These are phyloP conservation scores for Trichoderma koningiopsis DNA, from an alignment of 2,329 filamentous ascomycete species.

Conservation along the genomic window DNA sequence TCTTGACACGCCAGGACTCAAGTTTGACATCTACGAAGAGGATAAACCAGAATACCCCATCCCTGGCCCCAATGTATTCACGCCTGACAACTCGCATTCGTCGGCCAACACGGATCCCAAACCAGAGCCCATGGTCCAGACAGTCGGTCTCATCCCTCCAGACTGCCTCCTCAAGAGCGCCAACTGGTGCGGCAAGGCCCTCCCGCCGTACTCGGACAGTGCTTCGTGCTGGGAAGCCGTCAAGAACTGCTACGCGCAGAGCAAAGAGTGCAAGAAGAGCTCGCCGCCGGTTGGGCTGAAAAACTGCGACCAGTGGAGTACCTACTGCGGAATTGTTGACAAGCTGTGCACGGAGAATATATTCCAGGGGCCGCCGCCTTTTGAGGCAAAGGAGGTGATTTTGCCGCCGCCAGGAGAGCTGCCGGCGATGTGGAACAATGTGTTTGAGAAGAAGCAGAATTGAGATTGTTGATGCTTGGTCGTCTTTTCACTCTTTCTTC, in stretches of 20 bases:
- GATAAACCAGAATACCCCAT: slow-evolving; percentile 55
- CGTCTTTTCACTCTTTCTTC: not conserved
- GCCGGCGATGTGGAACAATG: slow-evolving; percentile 37
- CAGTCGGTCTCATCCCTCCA: slow-evolving; percentile 54
- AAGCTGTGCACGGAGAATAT: slow-evolving; percentile 45
- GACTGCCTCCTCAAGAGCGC: slow-evolving; percentile 66
- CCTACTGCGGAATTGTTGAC: slow-evolving; percentile 58
- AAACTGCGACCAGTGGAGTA: slow-evolving; percentile 64
- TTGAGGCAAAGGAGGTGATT: slow-evolving; percentile 41
- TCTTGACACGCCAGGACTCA: slow-evolving; percentile 55
- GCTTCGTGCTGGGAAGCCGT: slow-evolving; percentile 62
- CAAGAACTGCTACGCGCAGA: slow-evolving; percentile 61
- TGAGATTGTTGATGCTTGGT: not conserved
- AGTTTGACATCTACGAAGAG: slow-evolving; percentile 65
- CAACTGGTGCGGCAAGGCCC: slow-evolving; percentile 71
- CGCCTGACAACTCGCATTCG: slow-evolving; percentile 35
- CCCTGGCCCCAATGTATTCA: slow-evolving; percentile 54
- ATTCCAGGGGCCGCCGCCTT: slow-evolving; percentile 52
- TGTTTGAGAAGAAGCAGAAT: slow-evolving; percentile 28
- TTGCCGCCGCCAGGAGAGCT: slow-evolving; percentile 39
- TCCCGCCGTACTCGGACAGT: slow-evolving; percentile 58
- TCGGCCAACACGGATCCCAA: not conserved
- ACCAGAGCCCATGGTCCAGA: slow-evolving; percentile 24
- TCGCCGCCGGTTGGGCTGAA: slow-evolving; percentile 60
- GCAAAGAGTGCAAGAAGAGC: slow-evolving; percentile 58